These are phyloP conservation scores for Magnusiomyces fungicola DNA, from an alignment of 1,139 yeast species.

Conservation along the genomic window DNA sequence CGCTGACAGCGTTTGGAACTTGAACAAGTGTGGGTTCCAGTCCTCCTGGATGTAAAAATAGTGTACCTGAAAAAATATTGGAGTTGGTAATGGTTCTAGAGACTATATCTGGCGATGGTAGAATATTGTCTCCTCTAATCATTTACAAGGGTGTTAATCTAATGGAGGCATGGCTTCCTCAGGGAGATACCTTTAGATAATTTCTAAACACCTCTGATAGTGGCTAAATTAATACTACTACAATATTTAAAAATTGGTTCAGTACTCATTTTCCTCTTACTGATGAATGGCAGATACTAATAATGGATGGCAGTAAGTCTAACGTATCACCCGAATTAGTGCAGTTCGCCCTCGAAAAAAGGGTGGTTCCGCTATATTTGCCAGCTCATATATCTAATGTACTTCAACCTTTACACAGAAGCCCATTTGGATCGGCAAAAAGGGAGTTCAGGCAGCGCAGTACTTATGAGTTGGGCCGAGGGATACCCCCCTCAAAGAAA, in stretches of 20 bases:
- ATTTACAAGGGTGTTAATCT: slow-evolving; percentile 2
- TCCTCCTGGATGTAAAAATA: not conserved
- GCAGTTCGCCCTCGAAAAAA: too few relatives aligned
- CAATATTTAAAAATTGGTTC: not conserved
- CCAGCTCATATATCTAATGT: too few relatives aligned
- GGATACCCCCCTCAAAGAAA: too few relatives aligned
- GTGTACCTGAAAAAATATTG: too few relatives aligned
- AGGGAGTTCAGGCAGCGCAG: too few relatives aligned
- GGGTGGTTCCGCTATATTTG: too few relatives aligned
- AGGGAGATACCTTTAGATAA: not conserved
- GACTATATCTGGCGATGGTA: slow-evolving; percentile 1
- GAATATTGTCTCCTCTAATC: not conserved
- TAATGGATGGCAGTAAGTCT: too few relatives aligned
- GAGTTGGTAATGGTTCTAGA: not conserved
- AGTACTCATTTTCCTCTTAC: not conserved
- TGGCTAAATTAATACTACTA: not conserved
- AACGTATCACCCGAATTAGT: too few relatives aligned
- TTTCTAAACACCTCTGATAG: not conserved
- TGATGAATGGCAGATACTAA: too few relatives aligned
- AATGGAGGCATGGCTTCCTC: not conserved
- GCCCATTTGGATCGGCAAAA: too few relatives aligned
- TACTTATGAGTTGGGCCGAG: too few relatives aligned
- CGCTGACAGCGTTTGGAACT: not conserved
- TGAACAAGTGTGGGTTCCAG: slow-evolving; percentile 5
- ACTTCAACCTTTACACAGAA: too few relatives aligned